Evolutionary conservation across 176 grass and related monocot genomes (phyloP).

Genomic region (Oryza rufipogon): DNA sequence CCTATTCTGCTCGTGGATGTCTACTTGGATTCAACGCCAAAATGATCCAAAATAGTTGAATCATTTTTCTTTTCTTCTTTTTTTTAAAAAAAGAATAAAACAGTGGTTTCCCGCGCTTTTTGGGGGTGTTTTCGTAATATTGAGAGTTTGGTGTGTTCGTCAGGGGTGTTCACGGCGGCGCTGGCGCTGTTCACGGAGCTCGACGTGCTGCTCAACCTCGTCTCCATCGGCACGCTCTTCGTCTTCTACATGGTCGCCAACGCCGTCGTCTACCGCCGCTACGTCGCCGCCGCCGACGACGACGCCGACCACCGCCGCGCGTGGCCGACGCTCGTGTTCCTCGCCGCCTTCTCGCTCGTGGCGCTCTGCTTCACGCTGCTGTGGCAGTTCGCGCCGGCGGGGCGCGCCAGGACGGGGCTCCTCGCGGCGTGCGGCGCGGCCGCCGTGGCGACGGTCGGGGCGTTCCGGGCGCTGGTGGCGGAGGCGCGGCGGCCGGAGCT

Average conservation of each 20-base stretch:
- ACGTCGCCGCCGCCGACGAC: slow-evolving; percentile 23
- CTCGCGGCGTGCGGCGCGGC: slow-evolving; percentile 47
- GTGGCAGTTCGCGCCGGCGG: slow-evolving; percentile 54
- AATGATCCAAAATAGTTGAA: not conserved
- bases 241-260: slow-evolving; percentile 99
- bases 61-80: no score
- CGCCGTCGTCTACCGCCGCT: slow-evolving; percentile 88
- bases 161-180: slow-evolving; percentile 75
- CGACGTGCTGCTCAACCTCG: slow-evolving; percentile 78
- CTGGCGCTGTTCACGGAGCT: slow-evolving; percentile 90
- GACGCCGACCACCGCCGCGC: no score
- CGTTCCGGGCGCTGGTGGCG: slow-evolving; percentile 72
- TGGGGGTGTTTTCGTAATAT: not conserved
- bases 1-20: not conserved
- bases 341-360: slow-evolving; percentile 53
- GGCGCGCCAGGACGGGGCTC: slow-evolving; percentile 30
- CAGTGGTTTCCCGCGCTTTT: not conserved
- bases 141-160: not conserved
- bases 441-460: slow-evolving; percentile 47
- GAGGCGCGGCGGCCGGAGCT: slow-evolving; percentile 59
- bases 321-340: slow-evolving; percentile 64
- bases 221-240: slow-evolving; percentile 96
- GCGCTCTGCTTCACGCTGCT: slow-evolving; percentile 73
- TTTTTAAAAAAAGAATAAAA: no score
- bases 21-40: not conserved